Evolutionary conservation across 768 basidiomycete genomes (phyloP), one percentile per base, ranked within the genome.

Genomic region (Trametes meyenii): DNA sequence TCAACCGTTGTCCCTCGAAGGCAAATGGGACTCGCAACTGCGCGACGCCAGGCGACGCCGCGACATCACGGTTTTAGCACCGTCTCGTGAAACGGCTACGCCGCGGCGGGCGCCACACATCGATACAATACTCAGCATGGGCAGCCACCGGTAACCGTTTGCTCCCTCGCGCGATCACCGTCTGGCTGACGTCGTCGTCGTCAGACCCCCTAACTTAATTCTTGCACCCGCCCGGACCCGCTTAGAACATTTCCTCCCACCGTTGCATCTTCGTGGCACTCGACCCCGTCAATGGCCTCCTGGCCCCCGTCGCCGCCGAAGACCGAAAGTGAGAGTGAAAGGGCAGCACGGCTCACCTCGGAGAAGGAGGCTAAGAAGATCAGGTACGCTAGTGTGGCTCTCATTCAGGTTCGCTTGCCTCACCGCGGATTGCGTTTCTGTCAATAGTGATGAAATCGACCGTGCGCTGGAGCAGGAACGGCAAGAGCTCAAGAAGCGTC

Each of bases 371-470:
- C 84, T 13, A 64, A 61, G 55, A 53, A 35, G 55, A 61, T 64
- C n/a, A 64, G 63, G 63, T 64, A 40, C 36, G 63, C 36, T 14
- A 3, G 16, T 21, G 24, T 12, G 14, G 54, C 12, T 29, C 45
- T 49, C 53, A 24, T 35, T 24, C 50, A 29, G 14, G 21, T 12
- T 23, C 52, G 6, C 21, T 3, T 35, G 17, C 56, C 38, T 8
- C 36, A 12, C 33, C 48, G 26, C 8, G 16, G 26, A 19, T 10
- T 24, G 8, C 8, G 29, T 44, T 8, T 81, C 80, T 67, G 72
- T 73, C 52, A 52, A 70, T 36, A 85, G 81, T 72, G 83, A 85
- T 64, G 71, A 73, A 17, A 87, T 87, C 67, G 84, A 87, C 68
- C 77, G 73, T 23, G 73, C 76, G 48, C 71, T 87, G n/a, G 76